Evolutionary conservation across 139 green algal genomes (phyloP), one percentile per base, ranked within the genome.

Genomic region (Coccomyxa sp.): DNA sequence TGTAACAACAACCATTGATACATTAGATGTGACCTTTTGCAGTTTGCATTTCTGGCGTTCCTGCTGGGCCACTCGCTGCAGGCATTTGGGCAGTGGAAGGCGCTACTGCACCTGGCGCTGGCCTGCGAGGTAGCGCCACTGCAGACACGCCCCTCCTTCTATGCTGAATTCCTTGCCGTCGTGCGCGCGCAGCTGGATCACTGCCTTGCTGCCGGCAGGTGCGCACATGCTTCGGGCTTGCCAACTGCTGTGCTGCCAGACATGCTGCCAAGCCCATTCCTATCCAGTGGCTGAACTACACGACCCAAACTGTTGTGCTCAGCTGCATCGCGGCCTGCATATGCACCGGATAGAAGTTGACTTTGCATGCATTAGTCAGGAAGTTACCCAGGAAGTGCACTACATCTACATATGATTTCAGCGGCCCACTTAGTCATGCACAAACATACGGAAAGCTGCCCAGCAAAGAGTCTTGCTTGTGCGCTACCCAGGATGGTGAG

Each of bases 21-120:
- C 38, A 51, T 3, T 7, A 51, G 3, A 51, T 51, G 38, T 51
- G 38, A 51, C 7, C 10, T 25, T 71, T 1, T 71, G 18, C 93
- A 97, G 86, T 96, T 96, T 82, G 88, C 92, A 0, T 97, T 97
- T 82, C 89, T 96, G 30, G 87, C 91, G 0, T 97, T 97, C 82
- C 86, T 97, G 68, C 88, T 92, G 84, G 91, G 92, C 0, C 94
- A 97, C 80, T 94, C 90, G 0, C 79, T 96, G 30, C 89, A 94
- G 79, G 89, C 90, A 17, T 94, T 93, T 85, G 77, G 85, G 68
- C 94, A 97, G 85, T 97, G 94, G 94, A 94, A 94, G 82, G 81
- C 85, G 27, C 85, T 96, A 27, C 59, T 97, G 58, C 80, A 86
- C 28, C 86, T 97, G 75, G 58, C 95, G 78, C 88, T 97, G 17